phyloP scores from a whole-genome alignment of 2,329 filamentous ascomycete genomes.

The Pseudogymnoascus sp. region DNA sequence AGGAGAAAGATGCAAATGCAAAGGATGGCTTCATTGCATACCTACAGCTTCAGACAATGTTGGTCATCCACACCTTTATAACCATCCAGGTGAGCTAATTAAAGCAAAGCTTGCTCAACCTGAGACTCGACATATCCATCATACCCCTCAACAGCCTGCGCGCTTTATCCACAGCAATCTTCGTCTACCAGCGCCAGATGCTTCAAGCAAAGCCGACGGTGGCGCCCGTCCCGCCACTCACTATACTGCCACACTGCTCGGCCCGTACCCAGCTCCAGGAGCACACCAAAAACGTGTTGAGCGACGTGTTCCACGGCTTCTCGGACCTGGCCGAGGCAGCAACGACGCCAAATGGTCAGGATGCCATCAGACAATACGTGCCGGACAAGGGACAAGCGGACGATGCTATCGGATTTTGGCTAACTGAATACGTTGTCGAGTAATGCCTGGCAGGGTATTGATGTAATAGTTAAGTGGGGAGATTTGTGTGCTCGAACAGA shows the following conservation, averaged over 20 bases:
- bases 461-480: conserved; percentile 7
- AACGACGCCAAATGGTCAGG: conserved; percentile 19
- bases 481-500: neutral
- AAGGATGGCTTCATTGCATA: conserved; percentile 19
- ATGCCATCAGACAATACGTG: conserved; percentile 19
- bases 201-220: conserved; percentile 6
- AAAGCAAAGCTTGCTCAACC: conserved; percentile 18
- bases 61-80: neutral
- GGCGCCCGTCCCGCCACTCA: conserved; percentile 12
- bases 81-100: conserved; percentile 9
- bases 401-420: conserved; percentile 26
- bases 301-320: conserved; percentile 23
- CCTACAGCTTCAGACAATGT: conserved; percentile 26
- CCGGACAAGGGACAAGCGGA: conserved; percentile 15
- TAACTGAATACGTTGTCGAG: conserved; percentile 20
- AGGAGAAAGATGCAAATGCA: conserved; percentile 13
- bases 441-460: conserved; percentile 4
- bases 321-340: conserved; percentile 20
- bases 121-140: conserved; percentile 23
- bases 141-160: conserved; percentile 20
- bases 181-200: conserved; percentile 22
- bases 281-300: conserved; percentile 26
- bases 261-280: conserved; percentile 22
- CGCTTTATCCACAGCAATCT: conserved; percentile 19
- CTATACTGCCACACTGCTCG: conserved; percentile 24